Base-by-base conservation (phyloP, 177 flowering plant genomes). In the Tripterygium wilfordii region DNA sequence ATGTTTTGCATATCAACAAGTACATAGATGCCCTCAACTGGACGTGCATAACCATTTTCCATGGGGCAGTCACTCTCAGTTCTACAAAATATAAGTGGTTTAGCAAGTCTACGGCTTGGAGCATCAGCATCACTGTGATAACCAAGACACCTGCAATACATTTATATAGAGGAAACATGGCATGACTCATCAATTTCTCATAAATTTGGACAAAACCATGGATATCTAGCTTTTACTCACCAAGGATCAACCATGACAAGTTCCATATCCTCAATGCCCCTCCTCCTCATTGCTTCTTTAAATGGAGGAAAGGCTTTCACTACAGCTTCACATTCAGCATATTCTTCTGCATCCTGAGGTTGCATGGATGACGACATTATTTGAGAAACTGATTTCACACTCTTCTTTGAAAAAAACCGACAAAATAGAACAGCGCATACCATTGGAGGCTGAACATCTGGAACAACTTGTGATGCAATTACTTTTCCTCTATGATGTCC, bases 401-500 rank as follows among this genome's bases (percentile, higher is more conserved):
- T n/a, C n/a, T n/a, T n/a, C n/a, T n/a, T n/a, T 51, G 29, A 16
- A 17, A 53, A 32, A 31, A 3, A 1, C 13, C 8, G 15, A 14
- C 48, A 24, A 13, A 15, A 32, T 25, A 6, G 3, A n/a, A 14
- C 10, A 50, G 28, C 5, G 26, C 9, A 45, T 85, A 94, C 99
- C 99, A 94, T 90, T 14, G 99, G 88, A 54, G 99, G 99, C 65
- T 94, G 99, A 52, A 90, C 95, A 70, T 94, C 88, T 35, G 88
- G 88, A 62, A 90, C 70, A 69, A 90, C 94, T 64, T 71, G 47
- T 3, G 95, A 79, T 15, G 97, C 85, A 55, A 90, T 67, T 28
- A 85, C 97, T 76, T 88, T 89, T 45, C 99, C 99, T 64, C 99
- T 72, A 46, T 94, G 99, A 67, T 90, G 99, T 8, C 99, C 99